Conservation (phyloP, 2,329 filamentous ascomycete species). For the Orbilia ellipsospora region DNA sequence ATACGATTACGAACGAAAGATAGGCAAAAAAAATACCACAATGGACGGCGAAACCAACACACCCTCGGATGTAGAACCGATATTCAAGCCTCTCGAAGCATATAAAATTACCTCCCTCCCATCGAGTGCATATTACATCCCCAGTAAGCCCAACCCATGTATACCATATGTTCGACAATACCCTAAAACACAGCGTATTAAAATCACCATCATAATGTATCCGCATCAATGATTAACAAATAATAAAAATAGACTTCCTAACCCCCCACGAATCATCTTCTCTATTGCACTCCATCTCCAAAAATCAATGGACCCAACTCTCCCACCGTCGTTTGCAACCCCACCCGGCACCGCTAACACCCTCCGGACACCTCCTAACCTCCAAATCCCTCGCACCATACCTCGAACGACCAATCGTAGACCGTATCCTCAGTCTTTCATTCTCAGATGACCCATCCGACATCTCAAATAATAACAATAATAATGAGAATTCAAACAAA, state of each 20-base stretch:
- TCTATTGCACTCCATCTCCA: constrained; percentile 62
- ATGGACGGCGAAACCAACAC: constrained; percentile 33
- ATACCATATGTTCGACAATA: background rate
- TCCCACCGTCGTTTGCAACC: constrained; percentile 90
- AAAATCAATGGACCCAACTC: constrained; percentile 85
- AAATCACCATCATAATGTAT: no score
- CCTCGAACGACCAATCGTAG: constrained; percentile 76
- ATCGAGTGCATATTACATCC: constrained; percentile 45
- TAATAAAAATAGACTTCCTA: constrained; percentile 31
- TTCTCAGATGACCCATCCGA: constrained; percentile 1
- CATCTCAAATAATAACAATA: background rate
- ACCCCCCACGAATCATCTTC: constrained; percentile 65
- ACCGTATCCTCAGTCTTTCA: constrained; percentile 64
- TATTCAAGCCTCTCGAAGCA: constrained; percentile 17
- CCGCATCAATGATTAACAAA: background rate
- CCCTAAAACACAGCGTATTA: no score
- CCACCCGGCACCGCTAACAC: constrained; percentile 84
- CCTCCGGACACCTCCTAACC: constrained; percentile 78
- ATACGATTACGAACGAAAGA: background rate
- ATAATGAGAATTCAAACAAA: no score
- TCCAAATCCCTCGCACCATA: constrained; percentile 76
- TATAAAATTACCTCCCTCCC: constrained; percentile 34
- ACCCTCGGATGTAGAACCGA: background rate
- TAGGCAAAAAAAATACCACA: constrained; percentile 34
- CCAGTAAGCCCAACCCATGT: constrained; percentile 7